phyloP scores from a whole-genome alignment of 2,329 filamentous ascomycete genomes.

The Grosmannia clavigera region DNA sequence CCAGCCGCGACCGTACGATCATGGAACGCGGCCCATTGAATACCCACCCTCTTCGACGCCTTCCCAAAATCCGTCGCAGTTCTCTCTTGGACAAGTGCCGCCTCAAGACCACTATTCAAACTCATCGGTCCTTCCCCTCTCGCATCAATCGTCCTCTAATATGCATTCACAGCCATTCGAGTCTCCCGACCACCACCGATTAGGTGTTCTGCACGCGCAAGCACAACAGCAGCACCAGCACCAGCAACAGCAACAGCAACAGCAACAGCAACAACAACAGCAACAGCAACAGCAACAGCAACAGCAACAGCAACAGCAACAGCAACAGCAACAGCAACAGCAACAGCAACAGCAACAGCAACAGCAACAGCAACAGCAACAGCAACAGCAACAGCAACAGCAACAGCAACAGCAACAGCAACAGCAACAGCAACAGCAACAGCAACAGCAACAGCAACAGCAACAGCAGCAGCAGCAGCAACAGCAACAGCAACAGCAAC shows the following conservation, averaged over 20 bases:
- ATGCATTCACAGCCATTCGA: constrained; percentile 29
- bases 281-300: neutral
- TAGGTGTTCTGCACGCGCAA: constrained; percentile 18
- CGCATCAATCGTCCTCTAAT: constrained; percentile 19
- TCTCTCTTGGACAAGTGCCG: constrained; percentile 23
- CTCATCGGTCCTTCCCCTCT: constrained; percentile 14
- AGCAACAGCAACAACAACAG: constrained; percentile 11
- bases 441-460: neutral
- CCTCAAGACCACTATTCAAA: constrained; percentile 28
- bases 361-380: constrained; percentile 12
- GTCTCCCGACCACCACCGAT: constrained; percentile 37
- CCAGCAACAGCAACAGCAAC: constrained; percentile 1
- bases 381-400: neutral
- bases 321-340: neutral
- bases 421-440: neutral
- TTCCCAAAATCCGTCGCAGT: constrained; percentile 17
- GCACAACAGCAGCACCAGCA: neutral
- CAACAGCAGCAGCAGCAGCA: constrained; percentile 12
- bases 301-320: constrained; percentile 13
- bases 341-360: neutral
- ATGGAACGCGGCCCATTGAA: constrained; percentile 26
- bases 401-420: too few species aligned
- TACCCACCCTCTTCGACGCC: constrained; percentile 32
- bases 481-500: constrained; percentile 13
- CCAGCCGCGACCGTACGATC: constrained; percentile 29